Base-by-base conservation (phyloP, 352 stramenopile genomes). In the Phytophthora chlamydospora region DNA sequence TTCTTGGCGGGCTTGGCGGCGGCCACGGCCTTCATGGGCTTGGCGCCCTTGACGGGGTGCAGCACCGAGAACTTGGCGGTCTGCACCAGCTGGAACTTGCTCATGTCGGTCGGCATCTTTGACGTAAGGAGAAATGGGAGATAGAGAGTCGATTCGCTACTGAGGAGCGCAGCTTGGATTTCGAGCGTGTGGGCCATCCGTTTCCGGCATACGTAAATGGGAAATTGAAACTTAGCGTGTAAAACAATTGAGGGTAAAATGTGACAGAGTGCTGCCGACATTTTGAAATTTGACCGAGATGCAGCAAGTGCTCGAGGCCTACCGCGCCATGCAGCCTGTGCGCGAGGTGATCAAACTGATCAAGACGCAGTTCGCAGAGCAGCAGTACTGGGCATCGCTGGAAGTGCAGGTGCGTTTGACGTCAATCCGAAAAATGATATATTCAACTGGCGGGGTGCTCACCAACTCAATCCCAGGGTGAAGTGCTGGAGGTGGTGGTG, bases 61-160 rank as follows among this genome's bases (percentile, higher is more conserved):
- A 88, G 45, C 56, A 88, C 78, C 47, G 78, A 85, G 67, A 74
- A 88, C 78, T 88, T 88, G 73, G 78, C 68, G 55, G 78, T 88
- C 67, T 83, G 67, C 57, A 88, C 75, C 44, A 88, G 65, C 66
- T 76, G 77, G 61, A 85, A 83, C 70, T 83, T 83, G 54, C 33
- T 71, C 67, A 82, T 75, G 54, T 84, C 73, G 52, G 71, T 66
- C 50, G 67, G 73, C 65, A 80, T 85, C 21, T 27, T 35, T 73
- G 32, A 24, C 42, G 19, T 16, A 17, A 14, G 12, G 34, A 4
- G 33, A 40, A 27, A 16, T 45, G 19, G 13, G 35, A 55, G 43
- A 52, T 51, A 50, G 24, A 44, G 46, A 59, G 54, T 45, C 21
- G 27, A 71, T 71, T 71, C 40, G 27, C 16, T 61, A 66, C 66